Evolutionary conservation across 129 eudicot genomes (phyloP), one percentile per base, ranked within the genome.

Genomic region (Arctium lappa): DNA sequence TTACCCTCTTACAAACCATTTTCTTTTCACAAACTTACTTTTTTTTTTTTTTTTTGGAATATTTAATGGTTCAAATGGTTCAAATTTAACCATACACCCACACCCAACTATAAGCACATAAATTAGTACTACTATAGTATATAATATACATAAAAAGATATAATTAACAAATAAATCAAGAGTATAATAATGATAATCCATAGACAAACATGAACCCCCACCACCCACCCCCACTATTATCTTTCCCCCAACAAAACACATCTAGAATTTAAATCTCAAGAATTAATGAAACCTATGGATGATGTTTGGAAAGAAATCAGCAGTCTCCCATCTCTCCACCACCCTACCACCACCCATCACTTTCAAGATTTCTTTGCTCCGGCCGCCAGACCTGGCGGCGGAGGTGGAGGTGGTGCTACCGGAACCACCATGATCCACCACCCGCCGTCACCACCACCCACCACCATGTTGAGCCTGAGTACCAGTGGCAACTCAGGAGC

Each of bases 241-340:
- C 68, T 60, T 60, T 60, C 4, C 66, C n/a, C 27, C 13, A 13
- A 10, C 40, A 2, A 3, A 8, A 56, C 8, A 13, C 16, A n/a
- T 56, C 46, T 1, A 4, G 12, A 56, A 50, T 12, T 12, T 50
- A 50, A 56, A 56, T 56, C 65, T 56, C 6, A 62, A 8, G 33
- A 22, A 44, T 22, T 22, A 22, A 22, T 63, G 39, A 80, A 48
- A 44, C 66, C 77, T 15, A 87, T 88, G 84, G 91, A 88, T 34
- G 91, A 88, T 50, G 74, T 88, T 6, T 88, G 91, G 91, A 82
- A 85, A 69, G 82, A 85, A 60, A 81, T 88, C 40, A 75, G 32
- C 48, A 77, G 81, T 71, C 75, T 83, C 39, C 77, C 90, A 65
- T 65, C 85, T 50, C 84, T 73, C 79, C 87, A 86, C 84, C 82